Evolutionary conservation across 306 rosid genomes (phyloP).

Genomic region (Cucumis melo): DNA sequence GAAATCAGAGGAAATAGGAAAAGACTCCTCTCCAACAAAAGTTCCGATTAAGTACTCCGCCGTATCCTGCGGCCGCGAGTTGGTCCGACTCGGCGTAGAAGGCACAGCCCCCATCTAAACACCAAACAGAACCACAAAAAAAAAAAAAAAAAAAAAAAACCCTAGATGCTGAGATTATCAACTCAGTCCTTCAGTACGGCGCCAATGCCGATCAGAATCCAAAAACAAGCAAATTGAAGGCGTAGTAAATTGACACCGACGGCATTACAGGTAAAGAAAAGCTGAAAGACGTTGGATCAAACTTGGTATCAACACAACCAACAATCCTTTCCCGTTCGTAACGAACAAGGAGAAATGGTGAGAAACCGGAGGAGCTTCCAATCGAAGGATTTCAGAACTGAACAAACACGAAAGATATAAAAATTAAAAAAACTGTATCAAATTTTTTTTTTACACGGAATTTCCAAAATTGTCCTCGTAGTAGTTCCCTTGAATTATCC

Average conservation of each 20-base stretch:
- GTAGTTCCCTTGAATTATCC: not conserved
- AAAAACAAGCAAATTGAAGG: slow-evolving; percentile 9
- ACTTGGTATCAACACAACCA: slow-evolving; percentile 11
- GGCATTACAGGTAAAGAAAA: slow-evolving; percentile 25
- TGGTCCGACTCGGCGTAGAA: slow-evolving; percentile 65
- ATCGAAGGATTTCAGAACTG: slow-evolving; percentile 33
- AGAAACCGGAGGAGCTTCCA: slow-evolving; percentile 23
- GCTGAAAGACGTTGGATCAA: slow-evolving; percentile 20
- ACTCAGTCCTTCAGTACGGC: slow-evolving; percentile 1
- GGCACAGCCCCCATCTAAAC: slow-evolving; percentile 69
- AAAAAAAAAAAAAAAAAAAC: not conserved
- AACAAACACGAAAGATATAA: not conserved
- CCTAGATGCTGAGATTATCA: not conserved
- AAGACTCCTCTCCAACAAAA: slow-evolving; percentile 66
- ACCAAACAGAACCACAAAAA: not conserved
- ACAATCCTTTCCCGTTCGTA: slow-evolving; percentile 14
- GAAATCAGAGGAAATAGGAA: slow-evolving; percentile 80
- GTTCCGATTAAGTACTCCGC: slow-evolving; percentile 85
- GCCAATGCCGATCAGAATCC: slow-evolving; percentile 18
- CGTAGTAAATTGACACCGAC: slow-evolving; percentile 21
- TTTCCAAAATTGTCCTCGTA: not conserved
- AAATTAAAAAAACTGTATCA: no score
- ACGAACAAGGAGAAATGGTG: slow-evolving; percentile 9
- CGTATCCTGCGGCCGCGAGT: slow-evolving; percentile 54
- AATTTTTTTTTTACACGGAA: no score